Conservation (phyloP, 768 basidiomycete genomes). For the Strobilomyces dryophilus region DNA sequence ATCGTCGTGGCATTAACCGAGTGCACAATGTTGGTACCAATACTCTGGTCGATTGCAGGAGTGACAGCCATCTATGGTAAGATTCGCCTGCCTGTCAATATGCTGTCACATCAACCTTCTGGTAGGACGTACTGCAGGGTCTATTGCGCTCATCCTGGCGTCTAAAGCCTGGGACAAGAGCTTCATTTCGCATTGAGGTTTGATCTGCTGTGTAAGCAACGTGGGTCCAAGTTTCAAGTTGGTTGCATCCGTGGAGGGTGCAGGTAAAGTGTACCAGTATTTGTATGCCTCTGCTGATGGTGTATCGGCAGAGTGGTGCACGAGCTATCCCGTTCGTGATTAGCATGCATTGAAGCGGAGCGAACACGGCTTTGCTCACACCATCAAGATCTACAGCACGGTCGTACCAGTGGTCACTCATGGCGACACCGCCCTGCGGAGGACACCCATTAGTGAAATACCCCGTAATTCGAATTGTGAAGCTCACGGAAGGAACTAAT, state of each 20-base stretch:
- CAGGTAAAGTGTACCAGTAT: background rate
- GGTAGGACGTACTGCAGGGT: background rate
- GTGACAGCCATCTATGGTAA: background rate
- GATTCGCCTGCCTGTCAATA: background rate
- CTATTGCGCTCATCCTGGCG: background rate
- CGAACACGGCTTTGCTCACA: background rate
- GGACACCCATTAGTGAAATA: no score
- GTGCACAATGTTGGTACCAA: background rate
- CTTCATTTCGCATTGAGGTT: background rate
- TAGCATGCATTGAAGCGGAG: background rate
- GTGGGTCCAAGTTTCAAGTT: no score
- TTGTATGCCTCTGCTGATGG: background rate
- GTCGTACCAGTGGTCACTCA: no score
- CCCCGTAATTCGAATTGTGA: no score
- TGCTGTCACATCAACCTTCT: background rate
- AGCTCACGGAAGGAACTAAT: no score
- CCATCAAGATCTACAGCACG: background rate
- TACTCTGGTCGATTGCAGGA: background rate
- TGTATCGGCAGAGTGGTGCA: background rate
- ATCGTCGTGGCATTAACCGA: background rate
- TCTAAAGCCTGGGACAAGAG: background rate
- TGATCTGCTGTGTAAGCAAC: background rate
- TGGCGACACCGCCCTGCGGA: no score
- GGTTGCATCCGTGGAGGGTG: background rate
- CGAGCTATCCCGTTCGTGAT: background rate